A percentile compares a stretch with the other conserved stretches of the same genome.
Evolutionary conservation across 768 basidiomycete genomes (phyloP).

Genomic region (Kwoniella botswanensis): DNA sequence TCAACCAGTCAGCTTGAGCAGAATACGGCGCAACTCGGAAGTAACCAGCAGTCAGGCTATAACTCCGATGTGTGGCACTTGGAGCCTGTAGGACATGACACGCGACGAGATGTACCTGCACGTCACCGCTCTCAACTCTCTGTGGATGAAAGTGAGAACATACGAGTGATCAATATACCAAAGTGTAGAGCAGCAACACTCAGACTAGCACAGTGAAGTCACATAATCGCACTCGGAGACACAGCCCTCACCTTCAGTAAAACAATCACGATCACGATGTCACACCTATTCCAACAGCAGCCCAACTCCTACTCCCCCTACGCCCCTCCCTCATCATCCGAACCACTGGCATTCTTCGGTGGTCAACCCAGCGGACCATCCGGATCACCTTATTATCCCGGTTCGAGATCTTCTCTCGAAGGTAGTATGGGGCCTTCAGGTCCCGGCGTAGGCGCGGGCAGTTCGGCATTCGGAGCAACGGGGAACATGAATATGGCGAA

Average conservation of each 20-base stretch:
- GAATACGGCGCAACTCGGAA: constrained; percentile 9
- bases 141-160: no score
- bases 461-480: constrained; percentile 62
- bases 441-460: constrained; percentile 57
- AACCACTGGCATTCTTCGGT: constrained; percentile 57
- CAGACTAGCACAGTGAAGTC: no score
- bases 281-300: constrained; percentile 31
- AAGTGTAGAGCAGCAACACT: no score
- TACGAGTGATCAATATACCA: no score
- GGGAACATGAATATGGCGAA: constrained; percentile 46
- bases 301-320: constrained; percentile 31
- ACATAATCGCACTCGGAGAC: no score
- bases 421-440: constrained; percentile 32
- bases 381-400: constrained; percentile 44
- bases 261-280: constrained; percentile 17
- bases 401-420: constrained; percentile 40
- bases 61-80: constrained; percentile 5
- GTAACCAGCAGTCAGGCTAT: neutral
- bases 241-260: no score
- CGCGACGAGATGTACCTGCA: constrained; percentile 16
- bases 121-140: constrained; percentile 10
- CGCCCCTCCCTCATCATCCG: constrained; percentile 24
- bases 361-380: constrained; percentile 17
- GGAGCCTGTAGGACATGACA: neutral
- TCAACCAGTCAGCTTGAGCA: neutral